Base-by-base conservation (phyloP, 2,329 filamentous ascomycete species). In the Bipolaris zeicola region DNA sequence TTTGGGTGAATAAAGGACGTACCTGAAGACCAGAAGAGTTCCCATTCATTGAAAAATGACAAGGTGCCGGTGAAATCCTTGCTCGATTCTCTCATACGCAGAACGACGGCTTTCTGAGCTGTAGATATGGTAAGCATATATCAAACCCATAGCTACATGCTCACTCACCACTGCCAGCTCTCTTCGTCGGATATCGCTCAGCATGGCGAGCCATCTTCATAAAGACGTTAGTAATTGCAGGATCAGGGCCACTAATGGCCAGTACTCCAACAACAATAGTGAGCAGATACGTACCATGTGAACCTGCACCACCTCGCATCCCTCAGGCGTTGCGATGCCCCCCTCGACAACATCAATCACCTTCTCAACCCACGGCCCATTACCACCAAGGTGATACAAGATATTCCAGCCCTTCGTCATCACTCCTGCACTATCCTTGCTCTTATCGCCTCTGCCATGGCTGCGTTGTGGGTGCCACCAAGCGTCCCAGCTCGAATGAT, bases 331-430 rank as follows among this genome's bases (percentile, higher is more conserved):
- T 1, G 71, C 74, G 44, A 82, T 74, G 4, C 77, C 78, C 6
- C 72, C 72, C 11, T 74, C 73, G 13, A 79, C 68, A 2, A 78
- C 65, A 36, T 78, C 77, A 38, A 77, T 69, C 1, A 73, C 60
- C 60, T 82, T 83, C 48, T 82, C 79, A 36, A 84, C 77, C 83
- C 82, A 85, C 2, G 83, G 83, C 0, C 82, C 80, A 66, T 83
- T 82, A 2, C 83, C 82, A 5, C 83, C 83, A 5, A 85, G 71
- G 63, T 85, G 81, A 60, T 84, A 78, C 28, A 82, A 67, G 24
- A 84, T 70, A 62, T 83, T 80, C 81, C 82, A 83, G 55, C 72
- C 73, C 22, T 66, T 65, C 3, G 65, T 70, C 13, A 65, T 61
- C 6, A 60, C 44, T 6, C 73, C 71, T 16, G 70, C 73, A 16